Conservation (phyloP, 192 early-diverging fungal genomes). For the Ambispora gerdemannii region DNA sequence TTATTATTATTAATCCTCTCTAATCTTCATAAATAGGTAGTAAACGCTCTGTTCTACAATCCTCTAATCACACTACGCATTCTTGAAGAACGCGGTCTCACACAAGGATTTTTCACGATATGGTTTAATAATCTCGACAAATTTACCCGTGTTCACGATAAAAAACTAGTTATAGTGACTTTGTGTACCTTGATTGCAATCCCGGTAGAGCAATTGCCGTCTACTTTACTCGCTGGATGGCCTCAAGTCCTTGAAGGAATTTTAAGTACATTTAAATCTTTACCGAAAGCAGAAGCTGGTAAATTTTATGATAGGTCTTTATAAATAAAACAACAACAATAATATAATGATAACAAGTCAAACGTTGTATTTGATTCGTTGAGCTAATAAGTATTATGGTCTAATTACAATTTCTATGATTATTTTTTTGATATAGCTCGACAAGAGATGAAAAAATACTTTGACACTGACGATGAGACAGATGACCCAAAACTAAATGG, state of each 20-base stretch:
- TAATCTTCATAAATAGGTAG: no score
- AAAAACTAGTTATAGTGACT: conserved; percentile 85
- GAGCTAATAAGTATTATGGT: background rate
- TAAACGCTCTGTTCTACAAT: conserved; percentile 89
- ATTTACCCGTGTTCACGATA: conserved; percentile 89
- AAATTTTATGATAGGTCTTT: no score
- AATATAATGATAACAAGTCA: conserved; percentile 17
- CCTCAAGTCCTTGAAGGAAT: conserved; percentile 69
- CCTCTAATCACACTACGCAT: conserved; percentile 69
- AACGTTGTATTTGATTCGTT: no score
- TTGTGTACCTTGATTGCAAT: conserved; percentile 72
- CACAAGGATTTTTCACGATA: conserved; percentile 72
- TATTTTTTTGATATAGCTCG: conserved; percentile 37
- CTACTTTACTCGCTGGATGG: conserved; percentile 69
- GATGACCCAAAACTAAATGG: no score
- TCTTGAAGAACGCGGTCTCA: conserved; percentile 75
- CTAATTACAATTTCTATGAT: conserved; percentile 4
- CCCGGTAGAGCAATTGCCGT: conserved; percentile 68
- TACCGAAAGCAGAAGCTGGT: conserved; percentile 68
- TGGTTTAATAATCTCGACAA: conserved; percentile 72
- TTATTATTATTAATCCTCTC: no score
- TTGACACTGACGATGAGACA: conserved; percentile 57
- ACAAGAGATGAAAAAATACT: conserved; percentile 50
- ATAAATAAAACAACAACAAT: background rate
- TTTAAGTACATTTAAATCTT: conserved; percentile 69